Percentiles rank a stretch among this genome's conserved stretches.
Conservation (phyloP, 1,284 basidiomycete genomes). For the Pseudozyma hubeiensis region DNA sequence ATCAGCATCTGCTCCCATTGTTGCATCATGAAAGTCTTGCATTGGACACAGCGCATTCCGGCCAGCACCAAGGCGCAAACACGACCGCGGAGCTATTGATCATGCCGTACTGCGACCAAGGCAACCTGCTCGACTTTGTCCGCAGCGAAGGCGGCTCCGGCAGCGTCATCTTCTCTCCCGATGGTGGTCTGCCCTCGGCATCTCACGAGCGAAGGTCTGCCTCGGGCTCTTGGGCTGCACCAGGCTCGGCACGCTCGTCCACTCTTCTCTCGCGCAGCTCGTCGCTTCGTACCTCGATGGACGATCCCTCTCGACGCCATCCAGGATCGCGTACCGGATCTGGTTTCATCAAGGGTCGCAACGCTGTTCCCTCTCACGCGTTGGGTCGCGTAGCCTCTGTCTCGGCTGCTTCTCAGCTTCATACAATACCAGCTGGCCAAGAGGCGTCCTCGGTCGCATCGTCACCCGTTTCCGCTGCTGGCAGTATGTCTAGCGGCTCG, state of each 20-base stretch:
- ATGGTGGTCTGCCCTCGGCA: constrained; percentile 16
- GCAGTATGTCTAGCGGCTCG: constrained; percentile 38
- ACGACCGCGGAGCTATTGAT: constrained; percentile 47
- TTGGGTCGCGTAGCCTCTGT: constrained; percentile 38
- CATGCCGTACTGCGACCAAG: constrained; percentile 60
- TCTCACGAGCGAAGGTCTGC: constrained; percentile 23
- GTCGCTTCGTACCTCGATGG: constrained; percentile 33
- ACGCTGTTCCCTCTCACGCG: constrained; percentile 4
- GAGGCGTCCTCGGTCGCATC: constrained; percentile 30
- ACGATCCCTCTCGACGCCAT: constrained; percentile 19
- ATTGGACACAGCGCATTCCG: constrained; percentile 6
- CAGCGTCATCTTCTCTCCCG: constrained; percentile 9
- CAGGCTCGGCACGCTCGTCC: constrained; percentile 21
- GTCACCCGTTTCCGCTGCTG: constrained; percentile 39
- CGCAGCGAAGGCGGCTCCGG: constrained; percentile 47
- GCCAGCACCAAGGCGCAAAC: background rate
- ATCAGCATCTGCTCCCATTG: constrained; percentile 57
- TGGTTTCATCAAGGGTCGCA: constrained; percentile 30
- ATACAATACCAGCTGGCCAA: constrained; percentile 46
- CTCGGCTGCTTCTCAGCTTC: constrained; percentile 36
- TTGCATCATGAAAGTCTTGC: constrained; percentile 52
- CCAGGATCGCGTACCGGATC: constrained; percentile 41
- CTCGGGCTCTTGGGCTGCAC: constrained; percentile 37
- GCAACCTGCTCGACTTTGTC: constrained; percentile 59
- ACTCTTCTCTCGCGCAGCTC: constrained; percentile 38